Percentiles rank a stretch among this genome's conserved stretches.
Evolutionary conservation across 2,329 filamentous ascomycete genomes (phyloP).

Genomic region (Hypoxylon rubiginosum): DNA sequence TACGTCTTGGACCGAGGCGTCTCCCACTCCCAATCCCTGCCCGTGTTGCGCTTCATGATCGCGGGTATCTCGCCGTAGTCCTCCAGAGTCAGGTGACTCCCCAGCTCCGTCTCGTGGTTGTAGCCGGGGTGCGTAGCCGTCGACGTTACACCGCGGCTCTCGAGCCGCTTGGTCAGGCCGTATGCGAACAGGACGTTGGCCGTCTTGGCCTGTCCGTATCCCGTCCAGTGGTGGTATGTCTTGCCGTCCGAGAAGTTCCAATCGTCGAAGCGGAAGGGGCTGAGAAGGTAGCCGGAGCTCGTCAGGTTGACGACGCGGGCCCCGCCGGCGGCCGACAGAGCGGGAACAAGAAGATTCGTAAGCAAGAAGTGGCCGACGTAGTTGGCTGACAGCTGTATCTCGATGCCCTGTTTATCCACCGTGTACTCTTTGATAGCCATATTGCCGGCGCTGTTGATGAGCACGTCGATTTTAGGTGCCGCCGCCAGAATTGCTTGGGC

Average conservation of each 20-base stretch:
- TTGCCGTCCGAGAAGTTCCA: slow-evolving; percentile 55
- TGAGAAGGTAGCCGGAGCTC: slow-evolving; percentile 56
- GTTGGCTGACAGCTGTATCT: slow-evolving; percentile 61
- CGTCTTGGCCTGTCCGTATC: slow-evolving; percentile 63
- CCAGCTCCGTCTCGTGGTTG: slow-evolving; percentile 48
- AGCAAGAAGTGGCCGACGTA: slow-evolving; percentile 64
- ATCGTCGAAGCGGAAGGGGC: slow-evolving; percentile 59
- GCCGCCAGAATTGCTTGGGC: slow-evolving; percentile 39
- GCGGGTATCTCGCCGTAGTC: slow-evolving; percentile 44
- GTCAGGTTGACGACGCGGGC: slow-evolving; percentile 59
- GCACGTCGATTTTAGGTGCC: slow-evolving; percentile 42
- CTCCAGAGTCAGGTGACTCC: slow-evolving; percentile 45
- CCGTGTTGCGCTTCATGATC: slow-evolving; percentile 46
- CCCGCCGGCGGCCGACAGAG: slow-evolving; percentile 54
- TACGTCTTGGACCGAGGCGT: slow-evolving; percentile 53
- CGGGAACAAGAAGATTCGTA: slow-evolving; percentile 60
- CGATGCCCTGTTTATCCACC: slow-evolving; percentile 49
- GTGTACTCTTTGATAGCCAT: slow-evolving; percentile 46
- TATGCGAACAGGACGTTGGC: slow-evolving; percentile 60
- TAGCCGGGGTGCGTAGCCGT: slow-evolving; percentile 56
- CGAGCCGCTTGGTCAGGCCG: slow-evolving; percentile 52
- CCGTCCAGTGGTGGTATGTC: slow-evolving; percentile 57
- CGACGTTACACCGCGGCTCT: slow-evolving; percentile 48
- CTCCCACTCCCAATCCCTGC: slow-evolving; percentile 37
- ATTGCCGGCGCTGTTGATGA: slow-evolving; percentile 45